Conservation (phyloP, 2,329 filamentous ascomycete species). For the Incumbomyces lentus region DNA sequence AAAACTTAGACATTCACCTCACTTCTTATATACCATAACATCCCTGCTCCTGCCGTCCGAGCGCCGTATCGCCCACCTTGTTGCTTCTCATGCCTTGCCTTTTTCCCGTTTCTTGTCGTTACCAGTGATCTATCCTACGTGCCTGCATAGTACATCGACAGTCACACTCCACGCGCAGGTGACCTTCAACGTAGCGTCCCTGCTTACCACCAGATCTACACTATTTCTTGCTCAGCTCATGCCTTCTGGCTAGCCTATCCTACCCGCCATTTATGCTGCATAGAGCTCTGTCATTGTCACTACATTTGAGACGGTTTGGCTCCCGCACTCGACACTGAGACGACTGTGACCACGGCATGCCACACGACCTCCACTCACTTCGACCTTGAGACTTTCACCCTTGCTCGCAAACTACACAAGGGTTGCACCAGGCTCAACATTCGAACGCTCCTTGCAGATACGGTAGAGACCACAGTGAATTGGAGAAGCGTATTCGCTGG, state of each 20-base stretch:
- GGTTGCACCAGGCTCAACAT: too few species aligned
- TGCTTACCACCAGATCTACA: background rate
- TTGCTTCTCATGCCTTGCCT: background rate
- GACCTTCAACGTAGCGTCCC: conserved; percentile 1
- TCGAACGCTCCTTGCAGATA: too few species aligned
- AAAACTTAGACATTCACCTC: conserved; percentile 7
- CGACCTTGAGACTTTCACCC: too few species aligned
- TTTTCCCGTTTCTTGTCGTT: background rate
- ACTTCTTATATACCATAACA: background rate
- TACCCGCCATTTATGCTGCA: background rate
- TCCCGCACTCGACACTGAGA: too few species aligned
- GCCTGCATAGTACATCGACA: background rate
- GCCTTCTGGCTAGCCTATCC: background rate
- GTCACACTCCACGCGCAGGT: background rate
- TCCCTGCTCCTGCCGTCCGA: background rate
- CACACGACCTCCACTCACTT: too few species aligned
- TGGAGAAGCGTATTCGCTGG: too few species aligned
- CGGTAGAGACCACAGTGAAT: too few species aligned
- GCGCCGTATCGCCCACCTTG: background rate
- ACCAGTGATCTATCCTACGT: background rate
- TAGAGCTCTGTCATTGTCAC: too few species aligned
- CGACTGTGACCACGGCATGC: too few species aligned
- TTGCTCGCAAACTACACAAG: too few species aligned
- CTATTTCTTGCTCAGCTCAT: background rate
- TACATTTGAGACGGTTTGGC: too few species aligned